Percentiles rank a stretch among this genome's conserved stretches.
Evolutionary conservation across 495 filamentous ascomycete genomes (phyloP).

Genomic region (Talaromyces liani): DNA sequence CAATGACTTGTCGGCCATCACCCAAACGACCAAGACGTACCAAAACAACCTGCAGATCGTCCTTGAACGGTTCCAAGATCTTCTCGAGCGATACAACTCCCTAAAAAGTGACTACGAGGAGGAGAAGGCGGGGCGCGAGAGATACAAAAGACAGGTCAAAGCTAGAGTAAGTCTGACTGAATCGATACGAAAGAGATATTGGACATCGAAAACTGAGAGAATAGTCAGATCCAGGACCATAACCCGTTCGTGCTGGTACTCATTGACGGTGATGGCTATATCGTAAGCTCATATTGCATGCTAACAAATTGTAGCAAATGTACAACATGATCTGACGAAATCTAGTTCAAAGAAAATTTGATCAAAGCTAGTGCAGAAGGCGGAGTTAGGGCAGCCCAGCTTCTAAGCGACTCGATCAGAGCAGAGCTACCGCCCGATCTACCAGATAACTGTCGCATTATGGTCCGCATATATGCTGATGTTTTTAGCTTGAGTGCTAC

Average conservation of each 20-base stretch:
- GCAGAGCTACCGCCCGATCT: constrained; percentile 35
- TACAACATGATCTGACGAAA: neutral
- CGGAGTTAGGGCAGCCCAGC: constrained; percentile 47
- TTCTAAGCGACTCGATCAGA: constrained; percentile 43
- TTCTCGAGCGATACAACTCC: constrained; percentile 43
- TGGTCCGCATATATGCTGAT: constrained; percentile 57
- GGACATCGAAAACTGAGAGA: neutral
- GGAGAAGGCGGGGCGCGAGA: constrained; percentile 44
- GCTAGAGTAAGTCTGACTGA: constrained; percentile 29
- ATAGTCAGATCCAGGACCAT: constrained; percentile 28
- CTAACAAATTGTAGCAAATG: neutral
- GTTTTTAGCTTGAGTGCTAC: constrained; percentile 44
- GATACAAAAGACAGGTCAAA: constrained; percentile 44
- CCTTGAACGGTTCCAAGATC: constrained; percentile 27
- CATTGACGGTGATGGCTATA: constrained; percentile 55
- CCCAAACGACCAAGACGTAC: constrained; percentile 23
- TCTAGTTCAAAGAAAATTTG: constrained; percentile 48
- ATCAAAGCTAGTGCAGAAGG: constrained; percentile 46
- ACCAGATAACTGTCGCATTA: constrained; percentile 46
- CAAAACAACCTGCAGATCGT: constrained; percentile 30
- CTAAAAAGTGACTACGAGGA: constrained; percentile 53
- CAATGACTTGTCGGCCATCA: constrained; percentile 19
- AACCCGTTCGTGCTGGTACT: constrained; percentile 55
- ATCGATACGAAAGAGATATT: neutral
- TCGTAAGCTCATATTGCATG: constrained; percentile 17